Percentiles rank a stretch among this genome's conserved stretches.
phyloP scores from a whole-genome alignment of 495 filamentous ascomycete genomes.

The Penicillium malachiteum region DNA sequence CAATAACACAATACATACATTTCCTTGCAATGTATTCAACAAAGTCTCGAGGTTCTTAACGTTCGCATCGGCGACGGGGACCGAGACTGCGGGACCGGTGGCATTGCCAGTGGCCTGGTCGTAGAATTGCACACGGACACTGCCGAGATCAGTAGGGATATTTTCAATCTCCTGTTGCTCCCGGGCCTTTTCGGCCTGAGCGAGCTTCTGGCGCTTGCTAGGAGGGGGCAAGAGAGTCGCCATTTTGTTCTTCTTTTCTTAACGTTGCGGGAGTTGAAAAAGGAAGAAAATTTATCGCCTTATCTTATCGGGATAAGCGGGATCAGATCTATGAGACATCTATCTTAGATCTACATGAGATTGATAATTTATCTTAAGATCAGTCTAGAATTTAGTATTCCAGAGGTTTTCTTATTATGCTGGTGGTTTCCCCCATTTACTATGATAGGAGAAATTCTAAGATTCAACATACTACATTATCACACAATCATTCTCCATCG shows the following conservation, averaged over 20 bases:
- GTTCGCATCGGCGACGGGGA: conserved; percentile 81
- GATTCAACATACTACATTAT: too few relatives aligned
- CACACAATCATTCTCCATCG: too few relatives aligned
- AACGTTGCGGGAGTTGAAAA: conserved; percentile 1
- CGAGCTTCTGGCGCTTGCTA: conserved; percentile 83
- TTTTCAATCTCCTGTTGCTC: conserved; percentile 75
- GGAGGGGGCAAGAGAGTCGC: conserved; percentile 86
- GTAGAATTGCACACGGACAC: conserved; percentile 80
- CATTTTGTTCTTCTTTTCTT: conserved; percentile 52
- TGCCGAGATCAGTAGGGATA: conserved; percentile 70
- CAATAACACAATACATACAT: conserved; percentile 54
- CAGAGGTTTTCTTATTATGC: too few relatives aligned
- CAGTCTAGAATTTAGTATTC: too few relatives aligned
- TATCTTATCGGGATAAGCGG: conserved; percentile 9
- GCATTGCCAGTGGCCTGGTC: conserved; percentile 74
- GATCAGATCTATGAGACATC: too few relatives aligned
- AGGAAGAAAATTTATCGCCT: conserved; percentile 6
- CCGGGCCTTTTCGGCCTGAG: conserved; percentile 65
- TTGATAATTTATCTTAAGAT: too few relatives aligned
- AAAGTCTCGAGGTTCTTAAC: conserved; percentile 88
- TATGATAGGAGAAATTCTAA: too few relatives aligned
- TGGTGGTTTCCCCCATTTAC: too few relatives aligned
- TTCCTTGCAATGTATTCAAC: conserved; percentile 83
- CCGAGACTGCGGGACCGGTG: conserved; percentile 68
- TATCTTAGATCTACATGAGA: too few relatives aligned